A percentile compares a stretch with the other conserved stretches of the same genome.
Conservation (phyloP, 2,329 filamentous ascomycete genomes). For the Colletotrichum tofieldiae region DNA sequence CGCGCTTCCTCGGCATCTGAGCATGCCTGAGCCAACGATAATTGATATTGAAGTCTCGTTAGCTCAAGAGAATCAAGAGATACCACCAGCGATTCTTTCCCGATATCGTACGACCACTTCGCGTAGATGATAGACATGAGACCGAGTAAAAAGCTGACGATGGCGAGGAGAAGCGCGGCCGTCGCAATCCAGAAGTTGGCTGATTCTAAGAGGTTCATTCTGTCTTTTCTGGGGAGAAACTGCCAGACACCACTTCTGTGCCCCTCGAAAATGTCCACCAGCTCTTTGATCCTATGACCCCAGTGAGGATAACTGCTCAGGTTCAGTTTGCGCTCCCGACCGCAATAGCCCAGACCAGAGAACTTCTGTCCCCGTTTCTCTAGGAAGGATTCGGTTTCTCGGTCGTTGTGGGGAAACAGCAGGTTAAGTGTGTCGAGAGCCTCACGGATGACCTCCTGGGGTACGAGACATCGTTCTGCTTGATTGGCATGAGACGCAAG, state of each 20-base stretch:
- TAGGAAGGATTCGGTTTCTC: too few species aligned
- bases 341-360: too few species aligned
- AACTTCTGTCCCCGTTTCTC: too few species aligned
- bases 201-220: background rate
- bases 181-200: conserved; percentile 28
- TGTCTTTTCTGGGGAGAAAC: background rate
- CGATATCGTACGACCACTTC: background rate
- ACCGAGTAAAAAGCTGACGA: background rate
- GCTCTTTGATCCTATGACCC: too few species aligned
- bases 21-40: background rate
- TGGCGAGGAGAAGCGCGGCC: background rate
- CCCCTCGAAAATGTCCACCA: too few species aligned
- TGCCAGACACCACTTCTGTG: background rate
- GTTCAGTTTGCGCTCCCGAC: too few species aligned
- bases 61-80: background rate
- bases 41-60: background rate
- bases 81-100: background rate
- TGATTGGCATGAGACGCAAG: too few species aligned
- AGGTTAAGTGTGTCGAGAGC: too few species aligned
- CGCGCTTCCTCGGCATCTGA: background rate
- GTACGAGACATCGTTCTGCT: too few species aligned
- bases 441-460: too few species aligned
- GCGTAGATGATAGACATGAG: conserved; percentile 1
- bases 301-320: too few species aligned
- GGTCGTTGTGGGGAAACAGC: too few species aligned